Evolutionary conservation across 2,329 filamentous ascomycete genomes (phyloP).

Genomic region (Penicillium hordei): DNA sequence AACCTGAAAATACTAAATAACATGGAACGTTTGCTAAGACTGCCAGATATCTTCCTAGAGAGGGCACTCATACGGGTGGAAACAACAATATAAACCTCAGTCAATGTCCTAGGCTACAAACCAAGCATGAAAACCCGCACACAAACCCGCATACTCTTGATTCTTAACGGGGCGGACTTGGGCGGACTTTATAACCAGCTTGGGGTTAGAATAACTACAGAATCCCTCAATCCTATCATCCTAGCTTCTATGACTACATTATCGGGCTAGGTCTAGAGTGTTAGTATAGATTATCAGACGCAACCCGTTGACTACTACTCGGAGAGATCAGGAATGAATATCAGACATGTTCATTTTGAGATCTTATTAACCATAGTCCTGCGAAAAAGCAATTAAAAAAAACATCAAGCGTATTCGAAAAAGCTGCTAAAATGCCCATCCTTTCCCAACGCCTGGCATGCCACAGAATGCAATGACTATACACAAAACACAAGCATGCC

Average conservation of each 20-base stretch:
- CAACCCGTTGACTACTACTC: not conserved
- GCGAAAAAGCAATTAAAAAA: not conserved
- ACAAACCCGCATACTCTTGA: not conserved
- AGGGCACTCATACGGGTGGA: not conserved
- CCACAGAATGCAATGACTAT: conserved; percentile 15
- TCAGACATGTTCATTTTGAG: not conserved
- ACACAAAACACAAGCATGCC: conserved; percentile 12
- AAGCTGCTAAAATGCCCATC: conserved; percentile 4
- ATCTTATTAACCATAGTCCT: not conserved
- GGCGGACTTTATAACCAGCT: not conserved
- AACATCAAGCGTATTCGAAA: not conserved
- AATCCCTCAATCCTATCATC: not conserved
- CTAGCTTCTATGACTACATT: not conserved
- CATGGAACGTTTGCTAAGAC: not conserved
- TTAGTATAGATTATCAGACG: not conserved
- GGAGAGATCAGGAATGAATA: not conserved
- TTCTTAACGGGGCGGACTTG: not conserved
- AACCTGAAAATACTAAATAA: conserved; percentile 5
- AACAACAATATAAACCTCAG: not conserved
- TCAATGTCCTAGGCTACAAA: not conserved
- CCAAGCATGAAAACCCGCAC: not conserved
- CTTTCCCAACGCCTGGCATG: conserved; percentile 21
- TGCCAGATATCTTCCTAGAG: not conserved
- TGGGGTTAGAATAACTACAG: not conserved
- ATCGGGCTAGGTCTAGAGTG: too few relatives aligned